Evolutionary conservation across 768 basidiomycete genomes (phyloP).

Genomic region (Paxillus rubicundulus): DNA sequence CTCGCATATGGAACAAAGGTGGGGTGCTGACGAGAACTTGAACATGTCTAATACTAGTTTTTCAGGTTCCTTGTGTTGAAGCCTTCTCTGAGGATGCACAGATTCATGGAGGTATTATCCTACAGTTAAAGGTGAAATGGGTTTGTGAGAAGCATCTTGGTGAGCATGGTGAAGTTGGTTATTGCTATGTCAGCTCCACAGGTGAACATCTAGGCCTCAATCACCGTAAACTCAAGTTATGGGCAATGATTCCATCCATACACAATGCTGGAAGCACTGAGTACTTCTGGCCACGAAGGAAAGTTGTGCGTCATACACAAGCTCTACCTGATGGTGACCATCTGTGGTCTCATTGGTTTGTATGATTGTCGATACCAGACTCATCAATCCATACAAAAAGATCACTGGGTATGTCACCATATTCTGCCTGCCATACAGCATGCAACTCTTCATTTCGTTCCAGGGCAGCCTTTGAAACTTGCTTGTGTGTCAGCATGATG

Average conservation of each 20-base stretch:
- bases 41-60: no score
- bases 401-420: not conserved
- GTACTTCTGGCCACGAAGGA: not conserved
- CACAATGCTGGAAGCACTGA: not conserved
- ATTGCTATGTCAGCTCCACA: not conserved
- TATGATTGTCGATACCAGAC: not conserved
- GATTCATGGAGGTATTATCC: not conserved
- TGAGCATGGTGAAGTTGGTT: not conserved
- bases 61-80: not conserved
- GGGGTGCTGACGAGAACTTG: not conserved
- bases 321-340: not conserved
- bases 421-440: not conserved
- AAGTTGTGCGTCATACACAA: not conserved
- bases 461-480: no score
- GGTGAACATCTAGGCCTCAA: not conserved
- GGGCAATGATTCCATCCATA: not conserved
- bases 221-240: not conserved
- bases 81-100: not conserved
- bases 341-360: not conserved
- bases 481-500: no score
- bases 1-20: not conserved
- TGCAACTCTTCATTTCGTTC: not conserved
- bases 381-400: not conserved
- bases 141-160: not conserved
- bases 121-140: not conserved